These are phyloP conservation scores for Penicillium samsonianum DNA, from an alignment of 495 filamentous ascomycete genomes.

Conservation along the genomic window DNA sequence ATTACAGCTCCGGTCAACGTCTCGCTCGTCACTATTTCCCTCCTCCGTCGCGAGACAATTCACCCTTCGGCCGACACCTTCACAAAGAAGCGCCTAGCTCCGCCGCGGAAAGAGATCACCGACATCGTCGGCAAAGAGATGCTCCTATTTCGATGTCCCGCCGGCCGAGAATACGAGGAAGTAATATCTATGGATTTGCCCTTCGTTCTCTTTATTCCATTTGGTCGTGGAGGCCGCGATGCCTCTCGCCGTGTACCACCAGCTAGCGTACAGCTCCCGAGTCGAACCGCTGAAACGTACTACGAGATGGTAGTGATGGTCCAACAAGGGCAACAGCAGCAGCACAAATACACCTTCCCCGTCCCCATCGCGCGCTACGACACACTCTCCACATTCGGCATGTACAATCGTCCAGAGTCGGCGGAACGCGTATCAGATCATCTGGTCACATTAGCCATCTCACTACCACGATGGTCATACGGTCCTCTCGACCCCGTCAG, in stretches of 20 bases:
- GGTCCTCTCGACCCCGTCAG: constrained; percentile 93
- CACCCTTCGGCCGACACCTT: constrained; percentile 93
- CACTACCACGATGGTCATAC: constrained; percentile 93
- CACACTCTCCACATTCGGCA: constrained; percentile 95
- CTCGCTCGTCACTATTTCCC: constrained; percentile 90
- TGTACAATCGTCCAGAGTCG: constrained; percentile 95
- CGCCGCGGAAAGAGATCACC: constrained; percentile 85
- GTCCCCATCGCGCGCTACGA: constrained; percentile 92
- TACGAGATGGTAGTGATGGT: constrained; percentile 97
- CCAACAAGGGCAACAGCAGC: constrained; percentile 81
- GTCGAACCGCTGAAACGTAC: constrained; percentile 89
- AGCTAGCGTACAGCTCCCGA: constrained; percentile 86
- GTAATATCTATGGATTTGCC: constrained; percentile 97
- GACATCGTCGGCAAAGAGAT: constrained; percentile 96
- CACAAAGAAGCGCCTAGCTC: constrained; percentile 87
- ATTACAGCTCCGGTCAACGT: constrained; percentile 84
- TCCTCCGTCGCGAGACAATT: constrained; percentile 92
- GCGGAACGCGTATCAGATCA: constrained; percentile 85
- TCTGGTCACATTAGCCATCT: constrained; percentile 87
- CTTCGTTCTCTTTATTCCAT: constrained; percentile 96
- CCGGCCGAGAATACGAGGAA: constrained; percentile 80
- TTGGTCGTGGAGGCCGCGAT: constrained; percentile 85
- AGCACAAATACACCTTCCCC: constrained; percentile 88
- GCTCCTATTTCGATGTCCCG: constrained; percentile 81
- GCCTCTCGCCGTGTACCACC: constrained; percentile 85